Evolutionary conservation across 352 stramenopile species (phyloP).

Genomic region (Aphanomyces astaci): DNA sequence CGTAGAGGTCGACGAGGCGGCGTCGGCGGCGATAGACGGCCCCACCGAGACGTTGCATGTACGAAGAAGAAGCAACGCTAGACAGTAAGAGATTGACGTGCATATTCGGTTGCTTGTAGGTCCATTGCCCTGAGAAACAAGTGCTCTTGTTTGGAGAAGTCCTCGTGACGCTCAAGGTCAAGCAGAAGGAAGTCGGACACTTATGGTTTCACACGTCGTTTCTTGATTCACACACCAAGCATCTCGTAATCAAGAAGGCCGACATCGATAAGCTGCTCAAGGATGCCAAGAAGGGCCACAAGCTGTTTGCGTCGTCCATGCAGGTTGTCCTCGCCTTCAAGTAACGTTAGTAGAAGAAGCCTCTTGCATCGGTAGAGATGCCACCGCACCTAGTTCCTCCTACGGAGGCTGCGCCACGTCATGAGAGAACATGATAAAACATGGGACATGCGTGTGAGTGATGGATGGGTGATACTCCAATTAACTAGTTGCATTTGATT

Average conservation of each 20-base stretch:
- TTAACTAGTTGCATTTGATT: too few relatives aligned
- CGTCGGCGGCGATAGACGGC: background rate
- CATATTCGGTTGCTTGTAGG: background rate
- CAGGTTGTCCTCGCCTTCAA: constrained; percentile 42
- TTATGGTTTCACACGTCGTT: constrained; percentile 80
- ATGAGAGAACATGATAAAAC: too few relatives aligned
- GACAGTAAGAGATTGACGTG: background rate
- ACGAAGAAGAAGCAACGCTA: background rate
- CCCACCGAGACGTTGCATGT: constrained; percentile 1
- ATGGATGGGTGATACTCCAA: too few relatives aligned
- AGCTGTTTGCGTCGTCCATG: constrained; percentile 47
- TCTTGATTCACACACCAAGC: constrained; percentile 28
- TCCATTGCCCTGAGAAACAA: constrained; percentile 20
- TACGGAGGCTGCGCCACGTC: background rate
- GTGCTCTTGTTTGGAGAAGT: constrained; percentile 58
- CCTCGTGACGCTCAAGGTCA: constrained; percentile 40
- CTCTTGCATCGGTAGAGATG: too few relatives aligned
- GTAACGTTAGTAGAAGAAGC: too few relatives aligned
- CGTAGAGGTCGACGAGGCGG: background rate
- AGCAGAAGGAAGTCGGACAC: constrained; percentile 39
- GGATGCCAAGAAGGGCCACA: constrained; percentile 60
- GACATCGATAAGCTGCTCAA: constrained; percentile 70
- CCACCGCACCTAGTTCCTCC: too few relatives aligned
- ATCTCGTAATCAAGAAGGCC: constrained; percentile 41
- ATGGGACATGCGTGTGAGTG: too few relatives aligned